These are phyloP conservation scores for Botryosphaeria dothidea DNA, from an alignment of 2,329 filamentous ascomycete species.

Conservation along the genomic window DNA sequence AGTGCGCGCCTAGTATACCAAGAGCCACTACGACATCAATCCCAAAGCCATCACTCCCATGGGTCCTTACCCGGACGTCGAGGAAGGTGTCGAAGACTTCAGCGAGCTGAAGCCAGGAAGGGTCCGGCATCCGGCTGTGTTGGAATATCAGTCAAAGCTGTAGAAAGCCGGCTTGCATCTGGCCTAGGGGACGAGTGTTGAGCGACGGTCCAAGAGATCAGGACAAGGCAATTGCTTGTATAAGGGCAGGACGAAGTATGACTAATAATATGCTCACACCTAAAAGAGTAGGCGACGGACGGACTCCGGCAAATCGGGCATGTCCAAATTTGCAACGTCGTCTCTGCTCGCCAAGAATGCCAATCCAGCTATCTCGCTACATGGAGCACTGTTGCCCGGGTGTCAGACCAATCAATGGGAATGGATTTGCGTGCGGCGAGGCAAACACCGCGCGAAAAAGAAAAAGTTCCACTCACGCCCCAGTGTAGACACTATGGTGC, in stretches of 20 bases:
- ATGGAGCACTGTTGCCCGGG: background rate
- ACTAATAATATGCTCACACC: background rate
- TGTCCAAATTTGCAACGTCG: background rate
- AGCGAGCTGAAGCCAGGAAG: conserved; percentile 49
- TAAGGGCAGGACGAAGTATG: background rate
- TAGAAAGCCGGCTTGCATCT: background rate
- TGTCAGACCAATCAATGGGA: background rate
- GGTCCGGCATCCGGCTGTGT: conserved; percentile 44
- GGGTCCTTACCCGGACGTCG: conserved; percentile 61
- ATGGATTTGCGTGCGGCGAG: background rate
- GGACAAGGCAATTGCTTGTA: background rate
- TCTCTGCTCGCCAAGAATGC: conserved; percentile 1
- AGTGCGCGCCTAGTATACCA: conserved; percentile 49
- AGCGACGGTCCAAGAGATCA: background rate
- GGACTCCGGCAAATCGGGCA: background rate
- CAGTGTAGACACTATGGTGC: background rate
- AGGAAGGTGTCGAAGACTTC: conserved; percentile 54
- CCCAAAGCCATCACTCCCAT: conserved; percentile 63
- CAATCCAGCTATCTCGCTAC: background rate
- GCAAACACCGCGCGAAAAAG: too few species aligned
- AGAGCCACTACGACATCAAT: conserved; percentile 62
- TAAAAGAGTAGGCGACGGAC: background rate
- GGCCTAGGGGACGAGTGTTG: background rate
- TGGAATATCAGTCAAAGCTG: conserved; percentile 27
- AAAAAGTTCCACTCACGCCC: background rate